A percentile compares a stretch with the other conserved stretches of the same genome.
Conservation (phyloP, 2,329 filamentous ascomycete genomes). For the Aspergillus transmontanensis region DNA sequence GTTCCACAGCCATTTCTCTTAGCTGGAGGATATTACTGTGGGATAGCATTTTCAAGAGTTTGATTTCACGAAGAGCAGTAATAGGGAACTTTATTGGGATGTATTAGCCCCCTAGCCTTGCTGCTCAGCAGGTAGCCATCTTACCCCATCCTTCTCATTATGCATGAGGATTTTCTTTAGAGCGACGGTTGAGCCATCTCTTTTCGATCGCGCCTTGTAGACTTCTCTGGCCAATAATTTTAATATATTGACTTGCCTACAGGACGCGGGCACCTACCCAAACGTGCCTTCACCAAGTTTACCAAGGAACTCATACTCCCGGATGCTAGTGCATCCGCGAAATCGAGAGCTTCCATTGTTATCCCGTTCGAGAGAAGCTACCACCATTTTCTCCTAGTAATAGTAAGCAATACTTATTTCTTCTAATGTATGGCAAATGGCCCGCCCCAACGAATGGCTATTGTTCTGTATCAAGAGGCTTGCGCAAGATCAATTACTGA, state of each 20-base stretch:
- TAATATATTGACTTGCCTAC: slow-evolving; percentile 12
- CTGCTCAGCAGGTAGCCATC: slow-evolving; percentile 26
- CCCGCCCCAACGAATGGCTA: neutral
- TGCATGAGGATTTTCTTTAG: slow-evolving; percentile 99
- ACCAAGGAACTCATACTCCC: slow-evolving; percentile 43
- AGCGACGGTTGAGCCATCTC: slow-evolving; percentile 74
- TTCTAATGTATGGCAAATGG: neutral
- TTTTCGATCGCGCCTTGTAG: slow-evolving; percentile 80
- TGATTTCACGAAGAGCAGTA: slow-evolving; percentile 94
- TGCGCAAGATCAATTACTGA: neutral
- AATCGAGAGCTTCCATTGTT: slow-evolving; percentile 62
- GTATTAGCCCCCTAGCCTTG: neutral
- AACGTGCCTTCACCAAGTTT: slow-evolving; percentile 92
- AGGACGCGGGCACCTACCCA: slow-evolving; percentile 59
- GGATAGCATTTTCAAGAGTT: slow-evolving; percentile 91
- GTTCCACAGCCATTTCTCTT: slow-evolving; percentile 95
- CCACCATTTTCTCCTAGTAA: slow-evolving; percentile 34
- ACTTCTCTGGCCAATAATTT: slow-evolving; percentile 67
- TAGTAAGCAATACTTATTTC: neutral
- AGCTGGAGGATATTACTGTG: slow-evolving; percentile 85
- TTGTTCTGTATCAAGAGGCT: neutral
- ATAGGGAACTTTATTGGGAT: slow-evolving; percentile 74
- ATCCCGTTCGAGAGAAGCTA: slow-evolving; percentile 48
- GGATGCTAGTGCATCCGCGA: slow-evolving; percentile 71
- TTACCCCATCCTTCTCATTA: slow-evolving; percentile 93